A percentile compares a stretch with the other conserved stretches of the same genome.
Conservation (phyloP, 805 yeast species). For the Lachancea meyersii region DNA sequence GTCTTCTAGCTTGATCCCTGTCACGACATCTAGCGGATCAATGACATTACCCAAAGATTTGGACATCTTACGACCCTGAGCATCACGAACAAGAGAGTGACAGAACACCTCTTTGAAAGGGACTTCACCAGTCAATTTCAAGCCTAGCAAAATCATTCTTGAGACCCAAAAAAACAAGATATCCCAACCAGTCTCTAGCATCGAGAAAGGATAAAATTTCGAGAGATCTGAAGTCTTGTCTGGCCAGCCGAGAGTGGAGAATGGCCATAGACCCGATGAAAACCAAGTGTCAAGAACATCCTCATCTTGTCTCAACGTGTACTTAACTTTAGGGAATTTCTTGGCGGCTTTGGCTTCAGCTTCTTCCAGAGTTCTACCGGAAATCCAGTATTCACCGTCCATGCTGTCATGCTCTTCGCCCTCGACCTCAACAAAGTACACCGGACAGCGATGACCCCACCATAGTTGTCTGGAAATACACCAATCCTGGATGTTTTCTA, state of each 20-base stretch:
- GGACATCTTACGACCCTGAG: constrained; percentile 99
- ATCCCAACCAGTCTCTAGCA: constrained; percentile 99
- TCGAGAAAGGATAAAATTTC: constrained; percentile 79
- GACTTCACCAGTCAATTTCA: constrained; percentile 81
- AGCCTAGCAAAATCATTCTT: constrained; percentile 88
- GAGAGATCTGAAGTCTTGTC: constrained; percentile 64
- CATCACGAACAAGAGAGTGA: constrained; percentile 96
- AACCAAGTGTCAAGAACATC: constrained; percentile 99
- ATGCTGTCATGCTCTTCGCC: constrained; percentile 56
- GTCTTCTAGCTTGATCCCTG: constrained; percentile 74
- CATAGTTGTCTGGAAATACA: constrained; percentile 91
- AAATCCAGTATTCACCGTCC: constrained; percentile 79
- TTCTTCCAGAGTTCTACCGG: constrained; percentile 78
- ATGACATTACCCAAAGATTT: constrained; percentile 94
- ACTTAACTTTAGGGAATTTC: constrained; percentile 64
- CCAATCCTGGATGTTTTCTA: constrained; percentile 97
- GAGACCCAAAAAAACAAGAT: constrained; percentile 98
- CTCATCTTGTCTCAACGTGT: constrained; percentile 87
- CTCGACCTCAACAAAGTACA: constrained; percentile 77
- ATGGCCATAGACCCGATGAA: constrained; percentile 97
- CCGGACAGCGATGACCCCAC: constrained; percentile 99
- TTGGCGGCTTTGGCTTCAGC: constrained; percentile 74
- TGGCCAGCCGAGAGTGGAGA: constrained; percentile 97
- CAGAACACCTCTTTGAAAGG: constrained; percentile 97
- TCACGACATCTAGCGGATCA: constrained; percentile 91